Conservation (phyloP, 345 rosid species). For the Salix udensis region DNA sequence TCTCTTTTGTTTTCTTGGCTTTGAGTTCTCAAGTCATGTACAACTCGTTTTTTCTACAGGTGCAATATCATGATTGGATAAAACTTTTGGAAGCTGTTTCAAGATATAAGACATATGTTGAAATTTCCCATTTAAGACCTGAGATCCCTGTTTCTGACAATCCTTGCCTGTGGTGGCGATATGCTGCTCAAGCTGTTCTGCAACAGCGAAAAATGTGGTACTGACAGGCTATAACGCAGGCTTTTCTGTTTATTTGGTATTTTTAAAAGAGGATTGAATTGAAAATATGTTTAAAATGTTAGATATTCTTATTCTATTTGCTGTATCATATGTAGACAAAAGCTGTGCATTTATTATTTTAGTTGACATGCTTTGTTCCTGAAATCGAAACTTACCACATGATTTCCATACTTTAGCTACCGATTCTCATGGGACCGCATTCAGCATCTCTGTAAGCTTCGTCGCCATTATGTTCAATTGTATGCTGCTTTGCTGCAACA, state of each 20-base stretch:
- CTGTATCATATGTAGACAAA: not conserved
- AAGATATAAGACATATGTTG: conserved; percentile 72
- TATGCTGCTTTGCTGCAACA: conserved; percentile 79
- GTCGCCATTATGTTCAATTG: conserved; percentile 76
- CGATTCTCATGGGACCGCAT: conserved; percentile 90
- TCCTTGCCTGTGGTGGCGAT: conserved; percentile 84
- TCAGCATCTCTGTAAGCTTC: conserved; percentile 71
- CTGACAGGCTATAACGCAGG: not conserved
- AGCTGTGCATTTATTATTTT: not conserved
- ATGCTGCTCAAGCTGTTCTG: conserved; percentile 81
- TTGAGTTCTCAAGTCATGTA: conserved; percentile 18
- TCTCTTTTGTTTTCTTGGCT: conserved; percentile 11
- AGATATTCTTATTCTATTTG: not conserved
- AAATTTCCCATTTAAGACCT: conserved; percentile 90
- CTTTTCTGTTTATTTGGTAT: not conserved
- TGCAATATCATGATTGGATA: conserved; percentile 95
- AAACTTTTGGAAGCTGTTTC: conserved; percentile 87
- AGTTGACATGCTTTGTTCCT: not conserved
- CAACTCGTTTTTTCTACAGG: conserved; percentile 46
- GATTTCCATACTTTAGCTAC: conserved; percentile 46
- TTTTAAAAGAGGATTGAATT: not conserved
- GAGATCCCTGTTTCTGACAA: conserved; percentile 59
- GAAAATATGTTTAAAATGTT: not conserved
- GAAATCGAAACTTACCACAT: conserved; percentile 26
- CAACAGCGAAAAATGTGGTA: conserved; percentile 89